phyloP scores from a whole-genome alignment of 495 filamentous ascomycete genomes.

The Terfezia claveryi region DNA sequence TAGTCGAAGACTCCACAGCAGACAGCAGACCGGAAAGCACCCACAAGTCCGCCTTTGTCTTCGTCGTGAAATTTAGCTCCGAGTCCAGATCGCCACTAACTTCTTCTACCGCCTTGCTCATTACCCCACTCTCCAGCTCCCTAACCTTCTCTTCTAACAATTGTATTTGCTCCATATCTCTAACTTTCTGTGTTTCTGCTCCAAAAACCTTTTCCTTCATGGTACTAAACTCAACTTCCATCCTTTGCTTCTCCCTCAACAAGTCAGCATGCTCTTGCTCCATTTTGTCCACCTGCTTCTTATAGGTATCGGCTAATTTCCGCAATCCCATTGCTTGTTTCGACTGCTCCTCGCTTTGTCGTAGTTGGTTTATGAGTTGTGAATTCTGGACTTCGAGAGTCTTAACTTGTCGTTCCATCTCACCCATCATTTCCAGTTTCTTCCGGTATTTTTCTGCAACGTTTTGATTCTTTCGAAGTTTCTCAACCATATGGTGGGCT shows the following conservation, averaged over 20 bases:
- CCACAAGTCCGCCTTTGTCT: conserved; percentile 16
- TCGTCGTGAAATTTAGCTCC: conserved; percentile 13
- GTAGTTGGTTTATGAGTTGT: conserved; percentile 14
- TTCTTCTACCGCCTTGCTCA: conserved; percentile 9
- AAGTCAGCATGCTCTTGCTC: conserved; percentile 14
- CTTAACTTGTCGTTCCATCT: conserved; percentile 17
- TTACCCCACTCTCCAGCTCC: conserved; percentile 33
- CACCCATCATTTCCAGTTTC: conserved; percentile 18
- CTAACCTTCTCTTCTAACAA: conserved; percentile 29
- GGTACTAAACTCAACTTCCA: conserved; percentile 13
- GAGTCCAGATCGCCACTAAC: conserved; percentile 16
- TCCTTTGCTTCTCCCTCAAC: conserved; percentile 10
- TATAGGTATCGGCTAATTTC: conserved; percentile 18
- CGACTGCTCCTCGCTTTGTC: conserved; percentile 13
- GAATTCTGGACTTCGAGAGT: conserved; percentile 14
- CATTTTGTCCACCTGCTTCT: conserved; percentile 18
- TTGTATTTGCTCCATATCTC: conserved; percentile 20
- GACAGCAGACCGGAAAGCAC: conserved; percentile 1
- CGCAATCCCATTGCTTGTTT: conserved; percentile 18
- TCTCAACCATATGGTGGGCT: conserved; percentile 18
- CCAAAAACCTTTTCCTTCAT: conserved; percentile 15
- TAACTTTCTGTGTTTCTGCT: conserved; percentile 17
- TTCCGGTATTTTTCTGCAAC: conserved; percentile 19
- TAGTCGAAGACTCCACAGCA: conserved; percentile 1
- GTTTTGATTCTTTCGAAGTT: conserved; percentile 17